phyloP scores from a whole-genome alignment of 345 rosid genomes.

The Pugionium cornutum region DNA sequence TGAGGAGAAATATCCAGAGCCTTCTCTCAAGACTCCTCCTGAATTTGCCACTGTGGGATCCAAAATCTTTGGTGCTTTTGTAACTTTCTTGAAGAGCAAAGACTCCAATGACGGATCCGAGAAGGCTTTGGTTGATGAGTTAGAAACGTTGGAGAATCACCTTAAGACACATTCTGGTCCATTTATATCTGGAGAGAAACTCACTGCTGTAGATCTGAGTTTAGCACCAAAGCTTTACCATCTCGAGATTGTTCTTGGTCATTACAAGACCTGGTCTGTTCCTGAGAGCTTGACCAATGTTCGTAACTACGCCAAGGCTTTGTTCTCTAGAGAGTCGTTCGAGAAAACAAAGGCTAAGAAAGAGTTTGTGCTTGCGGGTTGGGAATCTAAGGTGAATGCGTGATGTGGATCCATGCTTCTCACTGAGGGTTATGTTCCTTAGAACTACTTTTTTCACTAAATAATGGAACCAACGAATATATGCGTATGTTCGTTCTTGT shows the following conservation, averaged over 20 bases:
- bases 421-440: constrained; percentile 34
- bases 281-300: constrained; percentile 65
- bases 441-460: constrained; percentile 22
- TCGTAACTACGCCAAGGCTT: constrained; percentile 54
- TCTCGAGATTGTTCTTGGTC: constrained; percentile 75
- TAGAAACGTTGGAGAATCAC: constrained; percentile 81
- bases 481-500: neutral
- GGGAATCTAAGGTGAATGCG: constrained; percentile 74
- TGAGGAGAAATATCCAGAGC: constrained; percentile 82
- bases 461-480: too few relatives aligned
- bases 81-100: constrained; percentile 80
- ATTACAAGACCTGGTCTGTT: constrained; percentile 81
- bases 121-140: constrained; percentile 69
- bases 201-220: constrained; percentile 74
- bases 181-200: constrained; percentile 72
- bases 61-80: constrained; percentile 61
- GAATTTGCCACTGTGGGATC: constrained; percentile 73
- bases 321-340: constrained; percentile 66
- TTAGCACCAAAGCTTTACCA: constrained; percentile 94
- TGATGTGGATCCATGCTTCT: constrained; percentile 26
- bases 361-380: constrained; percentile 71
- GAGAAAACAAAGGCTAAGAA: constrained; percentile 62
- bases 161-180: constrained; percentile 77
- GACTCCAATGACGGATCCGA: constrained; percentile 74
- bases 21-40: constrained; percentile 64